Conservation (phyloP, 2,329 filamentous ascomycete genomes). For the Pseudopyrenochaeta lycopersici region DNA sequence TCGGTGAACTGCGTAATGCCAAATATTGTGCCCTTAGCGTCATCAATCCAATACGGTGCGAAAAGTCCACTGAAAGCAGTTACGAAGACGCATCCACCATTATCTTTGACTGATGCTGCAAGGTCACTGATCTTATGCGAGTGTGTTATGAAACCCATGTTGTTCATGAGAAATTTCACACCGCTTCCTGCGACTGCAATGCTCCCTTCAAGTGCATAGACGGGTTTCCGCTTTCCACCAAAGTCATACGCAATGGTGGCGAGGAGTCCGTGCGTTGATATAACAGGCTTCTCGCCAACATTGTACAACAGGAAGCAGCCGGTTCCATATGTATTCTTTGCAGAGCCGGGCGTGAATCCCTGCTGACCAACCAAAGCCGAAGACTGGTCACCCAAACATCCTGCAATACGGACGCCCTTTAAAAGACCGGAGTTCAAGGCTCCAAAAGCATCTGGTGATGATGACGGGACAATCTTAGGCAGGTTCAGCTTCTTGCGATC, state of each 20-base stretch:
- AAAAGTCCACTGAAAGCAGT: conserved; percentile 92
- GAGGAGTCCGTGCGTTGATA: conserved; percentile 82
- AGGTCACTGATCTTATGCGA: conserved; percentile 71
- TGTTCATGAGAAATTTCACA: conserved; percentile 74
- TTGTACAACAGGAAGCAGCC: conserved; percentile 92
- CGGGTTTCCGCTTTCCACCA: conserved; percentile 69
- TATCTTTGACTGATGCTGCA: conserved; percentile 73
- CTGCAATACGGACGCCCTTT: conserved; percentile 77
- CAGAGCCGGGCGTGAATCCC: conserved; percentile 81
- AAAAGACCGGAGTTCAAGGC: conserved; percentile 70
- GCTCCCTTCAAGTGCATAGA: conserved; percentile 85
- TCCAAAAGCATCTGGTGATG: conserved; percentile 77
- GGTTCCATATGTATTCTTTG: conserved; percentile 92
- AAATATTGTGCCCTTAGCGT: conserved; percentile 84
- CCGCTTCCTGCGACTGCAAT: conserved; percentile 84
- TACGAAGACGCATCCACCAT: conserved; percentile 84
- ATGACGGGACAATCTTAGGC: conserved; percentile 85
- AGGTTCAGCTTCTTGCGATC: conserved; percentile 75
- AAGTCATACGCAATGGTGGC: conserved; percentile 91
- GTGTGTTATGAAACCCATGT: conserved; percentile 69
- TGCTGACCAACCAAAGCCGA: conserved; percentile 86
- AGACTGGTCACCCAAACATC: conserved; percentile 87
- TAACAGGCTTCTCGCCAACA: conserved; percentile 83
- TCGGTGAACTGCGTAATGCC: conserved; percentile 87
- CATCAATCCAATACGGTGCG: conserved; percentile 94